Evolutionary conservation across 176 grass and related monocot genomes (phyloP), one percentile per base, ranked within the genome.

Genomic region (Oryza punctata): DNA sequence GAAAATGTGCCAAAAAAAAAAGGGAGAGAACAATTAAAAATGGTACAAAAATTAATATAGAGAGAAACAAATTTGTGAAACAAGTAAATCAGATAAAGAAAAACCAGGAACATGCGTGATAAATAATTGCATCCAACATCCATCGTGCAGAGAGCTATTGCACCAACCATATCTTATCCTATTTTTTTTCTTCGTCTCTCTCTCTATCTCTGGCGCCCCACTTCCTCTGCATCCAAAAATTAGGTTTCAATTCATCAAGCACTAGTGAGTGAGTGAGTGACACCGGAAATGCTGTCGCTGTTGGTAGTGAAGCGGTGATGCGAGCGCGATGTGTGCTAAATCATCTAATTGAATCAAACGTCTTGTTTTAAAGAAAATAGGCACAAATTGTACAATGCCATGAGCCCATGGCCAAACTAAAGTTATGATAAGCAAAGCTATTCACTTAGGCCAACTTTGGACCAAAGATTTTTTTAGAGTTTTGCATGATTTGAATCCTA

Each of bases 151-250:
- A 14, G 21, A n/a, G 73, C 78, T 72, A 77, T 60, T 40, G 57
- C 72, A 65, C 72, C 88, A 82, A 60, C 52, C 70, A 70, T 76
- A 38, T 50, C 50, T 65, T 70, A 81, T 81, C 81, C 37, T 69
- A 72, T 23, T 72, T 52, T 5, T 15, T 38, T 38, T 38, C 37
- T 38, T 38, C 37, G 1, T 28, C 6, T 52, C 50, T 18, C 49
- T 54, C 50, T 28, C 2, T 52, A 5, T 19, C 50, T 54, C 16
- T 18, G 47, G 0, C 4, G 45, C 65, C 19, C 64, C 77, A 76
- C 70, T 40, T 28, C 41, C 41, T 12, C 66, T 78, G 73, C 59
- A 69, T 9, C 66, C 46, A 72, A 69, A 69, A 61, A 72, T 77
- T 25, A 60, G 83, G 78, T 47, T 41, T 44, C 26, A 26, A 24